A percentile compares a stretch with the other conserved stretches of the same genome.
phyloP scores from a whole-genome alignment of 805 yeast genomes.

The Diddensiella caesifluorescens region DNA sequence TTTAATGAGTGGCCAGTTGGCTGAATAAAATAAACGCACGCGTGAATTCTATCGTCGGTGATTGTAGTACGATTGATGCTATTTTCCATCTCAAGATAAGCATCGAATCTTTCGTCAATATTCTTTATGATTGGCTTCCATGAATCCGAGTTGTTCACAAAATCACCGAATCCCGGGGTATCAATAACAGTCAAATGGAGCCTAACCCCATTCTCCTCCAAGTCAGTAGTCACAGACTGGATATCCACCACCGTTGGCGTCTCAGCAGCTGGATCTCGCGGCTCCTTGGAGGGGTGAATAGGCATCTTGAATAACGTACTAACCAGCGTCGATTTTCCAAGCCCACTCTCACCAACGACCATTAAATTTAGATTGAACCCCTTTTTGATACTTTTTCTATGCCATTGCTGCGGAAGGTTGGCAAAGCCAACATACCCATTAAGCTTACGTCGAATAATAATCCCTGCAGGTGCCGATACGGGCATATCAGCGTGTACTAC shows the following conservation, averaged over 20 bases:
- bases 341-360: constrained; percentile 80
- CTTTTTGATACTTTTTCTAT: constrained; percentile 80
- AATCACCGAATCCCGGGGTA: constrained; percentile 93
- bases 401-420: constrained; percentile 98
- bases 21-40: constrained; percentile 87
- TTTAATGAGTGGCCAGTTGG: constrained; percentile 94
- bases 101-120: constrained; percentile 78
- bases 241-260: constrained; percentile 47
- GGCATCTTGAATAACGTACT: constrained; percentile 80
- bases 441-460: constrained; percentile 49
- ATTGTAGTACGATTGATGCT: constrained; percentile 66
- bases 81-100: constrained; percentile 84
- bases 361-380: constrained; percentile 86
- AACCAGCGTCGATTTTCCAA: constrained; percentile 88
- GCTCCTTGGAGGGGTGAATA: constrained; percentile 42
- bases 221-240: constrained; percentile 57
- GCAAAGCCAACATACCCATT: constrained; percentile 96
- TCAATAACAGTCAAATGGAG: constrained; percentile 78
- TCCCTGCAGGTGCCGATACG: constrained; percentile 16
- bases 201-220: constrained; percentile 92
- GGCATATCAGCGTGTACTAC: constrained; percentile 12
- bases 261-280: constrained; percentile 41
- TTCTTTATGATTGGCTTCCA: constrained; percentile 93
- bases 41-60: constrained; percentile 84
- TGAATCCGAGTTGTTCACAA: constrained; percentile 68